Evolutionary conservation across 2,329 filamentous ascomycete species (phyloP).

Genomic region (Hypocreales sp.): DNA sequence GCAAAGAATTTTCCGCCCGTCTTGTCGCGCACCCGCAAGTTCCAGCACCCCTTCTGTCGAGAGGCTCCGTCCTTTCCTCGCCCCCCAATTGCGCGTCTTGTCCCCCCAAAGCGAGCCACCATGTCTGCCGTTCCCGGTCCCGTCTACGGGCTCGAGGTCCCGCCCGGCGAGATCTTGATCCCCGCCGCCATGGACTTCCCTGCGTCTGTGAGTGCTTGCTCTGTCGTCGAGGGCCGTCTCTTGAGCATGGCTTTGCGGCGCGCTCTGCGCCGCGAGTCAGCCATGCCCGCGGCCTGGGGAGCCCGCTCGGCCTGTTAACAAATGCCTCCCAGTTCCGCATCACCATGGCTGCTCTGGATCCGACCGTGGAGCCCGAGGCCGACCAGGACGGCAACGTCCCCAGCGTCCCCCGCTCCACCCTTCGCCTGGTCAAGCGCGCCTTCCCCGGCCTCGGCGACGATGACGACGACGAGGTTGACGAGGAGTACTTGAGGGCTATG

Average conservation of each 20-base stretch:
- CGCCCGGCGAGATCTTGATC: conserved; percentile 68
- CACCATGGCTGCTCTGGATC: conserved; percentile 97
- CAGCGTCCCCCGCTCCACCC: conserved; percentile 58
- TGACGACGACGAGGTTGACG: conserved; percentile 50
- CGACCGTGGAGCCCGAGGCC: conserved; percentile 56
- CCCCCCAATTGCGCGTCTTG: neutral
- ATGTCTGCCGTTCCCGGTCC: conserved; percentile 54
- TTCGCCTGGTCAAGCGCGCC: conserved; percentile 76
- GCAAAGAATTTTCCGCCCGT: no score
- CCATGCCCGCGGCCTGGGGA: no score
- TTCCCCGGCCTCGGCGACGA: conserved; percentile 37
- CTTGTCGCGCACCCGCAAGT: no score
- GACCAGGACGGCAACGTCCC: conserved; percentile 47
- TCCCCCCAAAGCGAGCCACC: conserved; percentile 11
- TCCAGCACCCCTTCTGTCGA: neutral
- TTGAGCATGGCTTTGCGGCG: no score
- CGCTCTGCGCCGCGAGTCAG: no score
- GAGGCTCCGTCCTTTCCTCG: conserved; percentile 1
- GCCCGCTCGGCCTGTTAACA: no score
- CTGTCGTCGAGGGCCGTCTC: no score
- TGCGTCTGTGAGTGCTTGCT: conserved; percentile 74
- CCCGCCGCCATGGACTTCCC: conserved; percentile 66
- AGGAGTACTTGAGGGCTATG: conserved; percentile 45
- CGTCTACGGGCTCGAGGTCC: conserved; percentile 86
- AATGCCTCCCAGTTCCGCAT: conserved; percentile 92